phyloP scores from a whole-genome alignment of 331 rosid species.

The Pyracantha coccinea region DNA sequence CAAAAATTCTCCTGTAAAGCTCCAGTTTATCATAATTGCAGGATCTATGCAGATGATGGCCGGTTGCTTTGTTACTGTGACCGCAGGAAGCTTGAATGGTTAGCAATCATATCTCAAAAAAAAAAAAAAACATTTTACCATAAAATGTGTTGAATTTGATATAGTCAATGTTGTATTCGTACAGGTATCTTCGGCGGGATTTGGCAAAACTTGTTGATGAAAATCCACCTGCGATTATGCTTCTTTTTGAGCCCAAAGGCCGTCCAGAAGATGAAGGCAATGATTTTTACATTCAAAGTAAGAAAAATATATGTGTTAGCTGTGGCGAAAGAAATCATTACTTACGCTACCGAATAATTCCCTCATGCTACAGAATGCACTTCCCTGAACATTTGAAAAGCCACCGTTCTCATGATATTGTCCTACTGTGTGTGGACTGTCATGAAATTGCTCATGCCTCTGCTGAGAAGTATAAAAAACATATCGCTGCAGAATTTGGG shows the following conservation, averaged over 20 bases:
- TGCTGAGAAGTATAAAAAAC: slow-evolving; percentile 87
- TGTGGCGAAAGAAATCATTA: slow-evolving; percentile 94
- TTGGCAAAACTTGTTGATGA: slow-evolving; percentile 76
- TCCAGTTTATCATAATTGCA: slow-evolving; percentile 94
- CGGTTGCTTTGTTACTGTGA: slow-evolving; percentile 95
- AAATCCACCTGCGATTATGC: slow-evolving; percentile 87
- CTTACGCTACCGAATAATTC: slow-evolving; percentile 85
- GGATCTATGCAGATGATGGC: slow-evolving; percentile 93
- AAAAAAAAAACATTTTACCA: neutral
- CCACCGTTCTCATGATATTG: slow-evolving; percentile 98
- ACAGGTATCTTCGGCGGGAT: slow-evolving; percentile 76
- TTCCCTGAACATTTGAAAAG: slow-evolving; percentile 97
- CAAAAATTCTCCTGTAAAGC: slow-evolving; percentile 89
- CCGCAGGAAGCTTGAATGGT: slow-evolving; percentile 90
- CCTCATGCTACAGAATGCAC: slow-evolving; percentile 92
- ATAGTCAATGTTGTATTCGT: slow-evolving; percentile 16
- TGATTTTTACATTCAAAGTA: slow-evolving; percentile 88
- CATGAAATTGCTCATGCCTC: slow-evolving; percentile 96
- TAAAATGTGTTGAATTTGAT: slow-evolving; percentile 11
- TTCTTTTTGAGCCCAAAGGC: slow-evolving; percentile 97
- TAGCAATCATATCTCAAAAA: slow-evolving; percentile 30
- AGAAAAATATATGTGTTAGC: slow-evolving; percentile 85
- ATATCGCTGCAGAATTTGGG: slow-evolving; percentile 75
- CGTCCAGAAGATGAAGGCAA: slow-evolving; percentile 95
- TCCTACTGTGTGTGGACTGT: slow-evolving; percentile 95